Base-by-base conservation (phyloP, 2,329 filamentous ascomycete genomes). In the Pseudogymnoascus sp. region DNA sequence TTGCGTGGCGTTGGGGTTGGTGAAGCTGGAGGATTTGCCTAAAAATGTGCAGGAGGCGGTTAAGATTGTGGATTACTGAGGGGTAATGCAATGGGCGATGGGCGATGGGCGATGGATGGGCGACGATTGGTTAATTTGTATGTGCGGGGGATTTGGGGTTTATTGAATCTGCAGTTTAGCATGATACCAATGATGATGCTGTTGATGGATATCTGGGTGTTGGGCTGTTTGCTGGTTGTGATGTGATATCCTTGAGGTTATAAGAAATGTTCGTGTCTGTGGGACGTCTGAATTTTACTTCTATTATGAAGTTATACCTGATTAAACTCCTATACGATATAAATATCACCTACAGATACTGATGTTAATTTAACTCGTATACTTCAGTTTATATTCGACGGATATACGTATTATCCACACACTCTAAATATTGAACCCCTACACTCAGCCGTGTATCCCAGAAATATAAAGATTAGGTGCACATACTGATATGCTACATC, bases 21-120 rank as follows among this genome's bases (percentile, higher is more conserved):
- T 94, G 37, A 83, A 81, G 70, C 72, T 78, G 63, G 86, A 92
- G 65, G 90, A 96, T 21, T 74, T 99, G 65, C 90, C 91, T 0
- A 79, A 81, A 65, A 77, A 78, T n/a, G 68, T 95, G 68, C 75
- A 79, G 65, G 71, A 74, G 57, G 80, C 79, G 69, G 70, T 95
- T 62, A 95, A 92, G 77, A 74, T 81, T 63, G 81, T 94, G 21
- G 80, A 86, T 48, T 85, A 84, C 66, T 90, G 58, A 64, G 18
- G 9, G n/a, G 6, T 39, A 15, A 19, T 41, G 38, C 9, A 18
- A n/a, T 18, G 15, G 35, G 35, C 7, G 28, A 33, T 33, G 28
- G 28, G n/a, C n/a, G n/a, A n/a, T n/a, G n/a, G n/a, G n/a, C n/a
- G 7, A 26, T 26, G 28, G 28, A 8, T 33, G 9, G 28, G 15